These are phyloP conservation scores for Hygrophila difformis DNA, from an alignment of 257 asterid species.

Conservation along the genomic window DNA sequence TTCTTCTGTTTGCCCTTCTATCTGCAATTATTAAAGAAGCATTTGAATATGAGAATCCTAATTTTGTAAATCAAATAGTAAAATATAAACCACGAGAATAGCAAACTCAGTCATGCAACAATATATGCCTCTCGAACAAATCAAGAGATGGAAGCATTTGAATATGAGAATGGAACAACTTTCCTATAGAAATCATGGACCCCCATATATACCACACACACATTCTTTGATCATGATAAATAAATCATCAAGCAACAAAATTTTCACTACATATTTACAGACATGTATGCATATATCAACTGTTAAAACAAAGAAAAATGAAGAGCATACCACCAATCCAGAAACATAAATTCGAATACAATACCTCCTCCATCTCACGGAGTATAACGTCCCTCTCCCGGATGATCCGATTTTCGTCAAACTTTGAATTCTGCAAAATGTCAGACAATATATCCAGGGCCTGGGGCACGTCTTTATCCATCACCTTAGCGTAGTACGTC, in stretches of 20 bases:
- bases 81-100: not conserved
- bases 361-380: conserved; percentile 96
- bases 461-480: conserved; percentile 46
- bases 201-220: no score
- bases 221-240: conserved; percentile 6
- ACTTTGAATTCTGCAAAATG: conserved; percentile 77
- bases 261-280: no score
- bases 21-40: conserved; percentile 42
- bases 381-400: conserved; percentile 91
- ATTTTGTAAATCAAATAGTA: not conserved
- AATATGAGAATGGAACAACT: not conserved
- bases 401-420: conserved; percentile 48
- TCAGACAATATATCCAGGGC: conserved; percentile 79
- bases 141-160: conserved; percentile 1
- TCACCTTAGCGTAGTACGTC: conserved; percentile 72
- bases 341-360: not conserved
- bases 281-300: no score
- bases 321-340: no score
- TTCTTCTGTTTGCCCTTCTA: conserved; percentile 77
- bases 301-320: not conserved
- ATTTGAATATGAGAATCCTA: not conserved
- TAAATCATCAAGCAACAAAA: not conserved
- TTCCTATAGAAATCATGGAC: not conserved
- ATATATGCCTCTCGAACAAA: not conserved
- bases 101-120: not conserved